Conservation (phyloP, 805 yeast genomes). For the Tetrapisispora phaffii region DNA sequence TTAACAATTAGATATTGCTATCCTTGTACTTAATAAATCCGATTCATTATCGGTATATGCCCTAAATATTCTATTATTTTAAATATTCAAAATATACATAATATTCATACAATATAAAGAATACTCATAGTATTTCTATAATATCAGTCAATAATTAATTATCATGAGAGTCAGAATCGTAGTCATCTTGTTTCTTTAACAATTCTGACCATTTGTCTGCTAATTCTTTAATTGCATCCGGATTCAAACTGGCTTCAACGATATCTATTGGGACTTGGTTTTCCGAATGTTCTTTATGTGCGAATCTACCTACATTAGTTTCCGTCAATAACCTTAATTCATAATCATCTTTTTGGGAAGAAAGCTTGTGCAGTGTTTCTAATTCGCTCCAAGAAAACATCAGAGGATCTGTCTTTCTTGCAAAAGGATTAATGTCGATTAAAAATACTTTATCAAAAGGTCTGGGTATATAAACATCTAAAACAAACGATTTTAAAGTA, state of each 20-base stretch:
- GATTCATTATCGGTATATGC: too few relatives aligned
- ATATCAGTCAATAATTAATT: neutral
- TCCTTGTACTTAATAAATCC: too few relatives aligned
- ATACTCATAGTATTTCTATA: too few relatives aligned
- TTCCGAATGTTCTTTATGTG: conserved; percentile 74
- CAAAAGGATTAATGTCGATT: conserved; percentile 81
- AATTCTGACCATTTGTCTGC: conserved; percentile 50
- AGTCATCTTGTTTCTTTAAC: conserved; percentile 17
- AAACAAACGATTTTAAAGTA: conserved; percentile 48
- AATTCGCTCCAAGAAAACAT: conserved; percentile 82
- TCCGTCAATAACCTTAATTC: conserved; percentile 59
- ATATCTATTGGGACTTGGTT: conserved; percentile 88
- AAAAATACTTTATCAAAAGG: conserved; percentile 58
- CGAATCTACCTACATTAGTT: conserved; percentile 65
- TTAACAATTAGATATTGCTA: neutral
- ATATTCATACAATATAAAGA: neutral
- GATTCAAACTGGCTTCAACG: conserved; percentile 68
- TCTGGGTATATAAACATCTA: conserved; percentile 77
- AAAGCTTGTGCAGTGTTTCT: conserved; percentile 18
- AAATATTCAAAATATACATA: neutral
- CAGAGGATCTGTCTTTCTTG: conserved; percentile 66
- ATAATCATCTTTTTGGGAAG: conserved; percentile 27
- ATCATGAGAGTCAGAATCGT: conserved; percentile 5
- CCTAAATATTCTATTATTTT: neutral
- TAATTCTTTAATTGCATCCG: conserved; percentile 59